Base-by-base conservation (phyloP, 2,329 filamentous ascomycete genomes). In the Fusarium beomiforme region DNA sequence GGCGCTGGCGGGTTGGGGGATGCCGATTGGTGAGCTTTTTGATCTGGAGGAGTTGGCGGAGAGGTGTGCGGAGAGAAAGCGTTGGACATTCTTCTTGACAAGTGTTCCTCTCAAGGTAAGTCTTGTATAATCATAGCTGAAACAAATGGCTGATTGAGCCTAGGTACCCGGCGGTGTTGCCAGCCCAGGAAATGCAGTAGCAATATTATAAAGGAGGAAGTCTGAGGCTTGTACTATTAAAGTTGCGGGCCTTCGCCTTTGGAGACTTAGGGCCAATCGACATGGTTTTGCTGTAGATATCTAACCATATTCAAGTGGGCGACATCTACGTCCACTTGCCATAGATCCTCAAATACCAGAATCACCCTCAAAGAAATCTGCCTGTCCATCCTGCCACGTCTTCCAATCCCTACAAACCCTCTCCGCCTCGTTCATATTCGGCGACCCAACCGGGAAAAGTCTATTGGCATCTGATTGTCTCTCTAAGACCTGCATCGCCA, bases 401-500 rank as follows among this genome's bases (percentile, higher is more conserved):
- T 69, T 54, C 69, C 69, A 71, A 2, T 29, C 24, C 19, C 5
- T 33, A 11, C 69, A 71, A 5, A 71, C 64, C 13, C 37, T 41
- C 5, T 58, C 49, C 4, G 68, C 69, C 17, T 71, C 68, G 16
- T 71, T 34, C 55, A 71, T 60, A 17, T 53, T 46, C 0, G 64
- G 51, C 0, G 69, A 71, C 0, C 5, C 26, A 7, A 2, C 10
- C 1, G 69, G 59, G 34, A 71, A 71, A 0, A 71, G 21, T 4
- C 11, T 26, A 13, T 61, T 43, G 2, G 69, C 68, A 16, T 72
- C 69, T 17, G 57, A 37, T 24, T 74, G 69, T 2, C 74, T 65
- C 5, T 76, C 74, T n/a, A 76, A 4, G 0, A 76, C 59, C 5
- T 76, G 74, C 39, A 76, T 55, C 2, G 74, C 74, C 10, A 76